Evolutionary conservation across 768 basidiomycete species (phyloP), one percentile per base, ranked within the genome.

Genomic region (Lentinus tigrinus): DNA sequence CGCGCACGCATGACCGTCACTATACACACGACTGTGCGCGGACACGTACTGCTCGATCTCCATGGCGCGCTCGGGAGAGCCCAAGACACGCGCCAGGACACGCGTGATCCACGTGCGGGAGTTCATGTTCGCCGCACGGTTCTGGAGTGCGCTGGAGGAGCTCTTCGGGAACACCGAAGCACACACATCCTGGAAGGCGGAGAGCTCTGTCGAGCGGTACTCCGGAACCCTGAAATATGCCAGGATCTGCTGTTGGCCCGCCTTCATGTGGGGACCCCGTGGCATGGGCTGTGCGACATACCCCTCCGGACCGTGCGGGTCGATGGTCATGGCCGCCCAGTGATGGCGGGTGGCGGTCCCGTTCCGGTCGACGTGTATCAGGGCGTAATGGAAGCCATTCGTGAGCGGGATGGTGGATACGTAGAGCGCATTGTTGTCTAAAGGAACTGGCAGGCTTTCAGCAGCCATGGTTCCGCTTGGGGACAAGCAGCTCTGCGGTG

Each of bases 221-320:
- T 47, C 52, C 7, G 42, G 11, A 38, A 60, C 24, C 39, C 55
- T 54, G 58, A 60, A 60, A 48, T 60, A 60, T 4, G 40, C 52
- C 11, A 60, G 58, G 23, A 60, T 44, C 16, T 21, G 28, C 21
- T 54, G 39, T 10, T 59, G 56, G 34, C 38, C 43, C 21, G 39
- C 38, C 47, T 54, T 60, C 43, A 42, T 23, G 28, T 19, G 34
- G 16, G 58, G 46, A 24, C 46, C 52, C 28, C 16, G 16, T 17
- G 52, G 52, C 27, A 60, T 16, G 4, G 52, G 13, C 16, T 50
- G 46, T 42, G 13, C 31, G 26, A 55, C 26, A 42, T 60, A 60
- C 8, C 53, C 52, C 40, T 55, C 58, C 7, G 53, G 58, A 8
- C 58, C 58, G 16, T 27, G 44, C 6, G 50, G 46, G 44, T 60